phyloP scores from a whole-genome alignment of 495 filamentous ascomycete genomes.

The Lophiotrema nucula region DNA sequence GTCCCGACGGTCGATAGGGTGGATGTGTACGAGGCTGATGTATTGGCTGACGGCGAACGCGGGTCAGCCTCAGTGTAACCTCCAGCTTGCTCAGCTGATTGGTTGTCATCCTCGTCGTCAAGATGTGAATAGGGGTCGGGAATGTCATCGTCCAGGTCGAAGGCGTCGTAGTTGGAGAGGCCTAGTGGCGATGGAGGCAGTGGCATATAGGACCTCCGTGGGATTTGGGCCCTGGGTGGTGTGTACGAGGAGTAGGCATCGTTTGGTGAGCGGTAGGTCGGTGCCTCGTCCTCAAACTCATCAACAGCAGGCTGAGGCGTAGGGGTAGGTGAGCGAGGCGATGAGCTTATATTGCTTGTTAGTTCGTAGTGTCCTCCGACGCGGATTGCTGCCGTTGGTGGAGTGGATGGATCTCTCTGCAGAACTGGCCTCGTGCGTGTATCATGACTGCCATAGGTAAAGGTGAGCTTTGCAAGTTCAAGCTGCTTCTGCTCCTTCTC shows the following conservation, averaged over 20 bases:
- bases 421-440: conserved; percentile 21
- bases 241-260: conserved; percentile 19
- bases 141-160: conserved; percentile 48
- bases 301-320: conserved; percentile 1
- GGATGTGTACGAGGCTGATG: conserved; percentile 5
- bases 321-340: not conserved
- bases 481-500: conserved; percentile 30
- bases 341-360: not conserved
- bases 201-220: conserved; percentile 28
- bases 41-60: not conserved
- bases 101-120: conserved; percentile 29
- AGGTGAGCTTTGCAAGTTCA: conserved; percentile 20
- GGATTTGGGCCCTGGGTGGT: conserved; percentile 17
- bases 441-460: conserved; percentile 30
- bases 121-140: conserved; percentile 22
- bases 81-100: conserved; percentile 10
- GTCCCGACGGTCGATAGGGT: not conserved
- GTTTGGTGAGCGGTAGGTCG: conserved; percentile 19
- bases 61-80: not conserved
- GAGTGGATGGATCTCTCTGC: not conserved
- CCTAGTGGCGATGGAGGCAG: conserved; percentile 46
- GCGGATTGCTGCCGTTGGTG: not conserved
- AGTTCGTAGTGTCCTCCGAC: conserved; percentile 1
- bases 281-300: not conserved
- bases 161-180: conserved; percentile 50